phyloP scores from a whole-genome alignment of 208 protist species.

The Crithidia fasciculata region DNA sequence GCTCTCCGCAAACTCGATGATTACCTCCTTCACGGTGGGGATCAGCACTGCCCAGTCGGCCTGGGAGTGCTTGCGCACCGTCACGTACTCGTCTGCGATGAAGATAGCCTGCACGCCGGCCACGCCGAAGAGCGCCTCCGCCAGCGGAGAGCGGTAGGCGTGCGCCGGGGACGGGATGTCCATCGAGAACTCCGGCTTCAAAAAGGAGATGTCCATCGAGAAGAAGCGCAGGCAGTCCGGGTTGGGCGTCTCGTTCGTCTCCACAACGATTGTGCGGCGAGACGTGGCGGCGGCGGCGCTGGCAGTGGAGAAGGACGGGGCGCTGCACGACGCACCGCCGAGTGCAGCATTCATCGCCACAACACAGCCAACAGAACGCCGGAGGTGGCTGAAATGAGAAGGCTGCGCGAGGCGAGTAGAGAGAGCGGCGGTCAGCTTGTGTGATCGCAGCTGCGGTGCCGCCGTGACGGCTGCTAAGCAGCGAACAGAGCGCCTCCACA shows the following conservation, averaged over 20 bases:
- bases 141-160: slow-evolving; percentile 79
- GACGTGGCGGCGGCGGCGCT: slow-evolving; percentile 11
- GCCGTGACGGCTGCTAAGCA: not conserved
- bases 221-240: slow-evolving; percentile 87
- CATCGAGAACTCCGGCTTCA: slow-evolving; percentile 76
- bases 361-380: slow-evolving; percentile 9
- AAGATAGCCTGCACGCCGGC: slow-evolving; percentile 74
- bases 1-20: slow-evolving; percentile 77
- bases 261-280: slow-evolving; percentile 58
- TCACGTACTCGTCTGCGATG: slow-evolving; percentile 87
- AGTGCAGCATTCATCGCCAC: not conserved
- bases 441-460: not conserved
- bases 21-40: slow-evolving; percentile 62
- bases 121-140: slow-evolving; percentile 69
- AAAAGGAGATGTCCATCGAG: slow-evolving; percentile 88
- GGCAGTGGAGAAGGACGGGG: not conserved
- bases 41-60: slow-evolving; percentile 64
- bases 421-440: not conserved
- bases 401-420: not conserved
- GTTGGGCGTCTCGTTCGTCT: slow-evolving; percentile 86
- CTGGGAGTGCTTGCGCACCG: slow-evolving; percentile 57
- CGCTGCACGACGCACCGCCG: not conserved
- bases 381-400: not conserved
- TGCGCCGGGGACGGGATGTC: slow-evolving; percentile 72
- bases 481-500: slow-evolving; percentile 6